Evolutionary conservation across 768 basidiomycete genomes (phyloP), one percentile per base, ranked within the genome.

Genomic region (Chalciporus piperatus): DNA sequence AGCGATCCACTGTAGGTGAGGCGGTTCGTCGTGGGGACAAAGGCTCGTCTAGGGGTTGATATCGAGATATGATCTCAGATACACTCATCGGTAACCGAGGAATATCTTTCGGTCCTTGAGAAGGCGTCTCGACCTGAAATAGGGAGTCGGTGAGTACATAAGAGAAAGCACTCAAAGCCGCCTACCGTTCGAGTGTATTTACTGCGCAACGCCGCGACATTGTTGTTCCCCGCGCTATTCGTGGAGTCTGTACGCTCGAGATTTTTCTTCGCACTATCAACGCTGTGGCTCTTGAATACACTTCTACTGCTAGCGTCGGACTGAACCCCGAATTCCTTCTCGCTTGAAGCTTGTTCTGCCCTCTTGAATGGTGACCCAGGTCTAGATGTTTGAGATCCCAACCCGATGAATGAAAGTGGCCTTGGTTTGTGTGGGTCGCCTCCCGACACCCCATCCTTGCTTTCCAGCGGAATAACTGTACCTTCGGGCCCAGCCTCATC

Each of bases 141-240:
- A 46, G 48, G 51, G 13, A 46, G 33, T 32, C 11, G 49, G 44
- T 59, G 39, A 49, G 52, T 20, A 47, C 16, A 46, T 13, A 33
- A 52, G 7, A 41, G 12, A 19, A 19, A 37, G 53, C 6, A 40
- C 17, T 37, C 22, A 57, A 48, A 37, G 35, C 4, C 11, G 72
- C 83, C 40, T 58, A 88, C 87, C 49, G 67, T 72, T 38, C 70
- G 75, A 19, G 80, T 75, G 57, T 86, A 89, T 45, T 79, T 79
- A 61, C 77, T 79, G 40, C 84, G 77, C 75, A 92, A 82, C 2
- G 81, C 80, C 39, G 87, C 84, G 41, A 91, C 87, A 22, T 85
- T 69, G 58, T 79, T 82, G 58, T 79, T 82, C 12, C 78, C 79
- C 43, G 61, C 76, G 54, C 80, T 84, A 37, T 67, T 74, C 6